Percentiles rank a stretch among this genome's conserved stretches.
These are phyloP conservation scores for Linnemannia exigua DNA, from an alignment of 192 early-diverging fungal genomes.

Conservation along the genomic window DNA sequence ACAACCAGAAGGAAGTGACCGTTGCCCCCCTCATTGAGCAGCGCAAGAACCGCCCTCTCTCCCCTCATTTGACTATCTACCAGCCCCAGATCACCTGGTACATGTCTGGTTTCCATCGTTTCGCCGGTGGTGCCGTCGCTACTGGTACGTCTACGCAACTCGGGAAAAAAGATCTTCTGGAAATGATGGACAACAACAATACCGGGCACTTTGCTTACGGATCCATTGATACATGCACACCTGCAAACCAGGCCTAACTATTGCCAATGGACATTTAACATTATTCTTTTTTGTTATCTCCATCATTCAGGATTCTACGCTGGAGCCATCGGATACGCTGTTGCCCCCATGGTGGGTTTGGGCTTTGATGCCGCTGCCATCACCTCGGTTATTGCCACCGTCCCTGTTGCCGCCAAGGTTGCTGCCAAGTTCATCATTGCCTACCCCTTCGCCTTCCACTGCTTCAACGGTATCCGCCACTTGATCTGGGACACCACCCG, in stretches of 20 bases:
- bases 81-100: constrained; percentile 90
- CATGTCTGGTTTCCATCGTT: constrained; percentile 79
- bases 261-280: neutral
- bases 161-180: constrained; percentile 37
- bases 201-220: neutral
- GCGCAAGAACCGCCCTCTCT: constrained; percentile 79
- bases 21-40: constrained; percentile 61
- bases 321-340: constrained; percentile 76
- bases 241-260: neutral
- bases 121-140: constrained; percentile 81
- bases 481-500: constrained; percentile 90
- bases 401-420: constrained; percentile 78
- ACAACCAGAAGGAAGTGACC: constrained; percentile 34
- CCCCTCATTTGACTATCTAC: constrained; percentile 92
- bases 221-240: neutral
- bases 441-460: constrained; percentile 84
- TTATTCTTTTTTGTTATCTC: constrained; percentile 3
- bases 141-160: constrained; percentile 62
- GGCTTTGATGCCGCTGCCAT: constrained; percentile 77
- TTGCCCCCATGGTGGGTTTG: constrained; percentile 71
- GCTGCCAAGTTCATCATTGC: constrained; percentile 80
- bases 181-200: neutral
- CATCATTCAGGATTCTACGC: constrained; percentile 69
- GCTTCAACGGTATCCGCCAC: constrained; percentile 90
- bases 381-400: constrained; percentile 73